Percentiles rank a stretch among this genome's conserved stretches.
These are phyloP conservation scores for Spatholobus suberectus DNA, from an alignment of 306 rosid species.

Conservation along the genomic window DNA sequence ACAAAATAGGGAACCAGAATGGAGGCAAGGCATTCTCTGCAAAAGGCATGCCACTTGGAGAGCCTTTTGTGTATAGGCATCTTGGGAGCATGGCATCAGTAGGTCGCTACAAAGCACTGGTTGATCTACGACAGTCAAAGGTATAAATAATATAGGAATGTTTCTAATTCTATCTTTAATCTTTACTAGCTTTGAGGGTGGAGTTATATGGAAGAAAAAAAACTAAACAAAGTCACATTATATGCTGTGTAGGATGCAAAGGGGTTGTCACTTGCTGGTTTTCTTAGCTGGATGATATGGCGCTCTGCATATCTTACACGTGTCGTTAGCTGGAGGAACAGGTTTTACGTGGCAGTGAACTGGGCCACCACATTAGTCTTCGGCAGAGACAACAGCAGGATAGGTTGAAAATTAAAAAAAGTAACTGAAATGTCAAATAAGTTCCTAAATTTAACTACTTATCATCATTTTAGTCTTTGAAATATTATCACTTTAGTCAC, in stretches of 20 bases:
- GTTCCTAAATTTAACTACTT: too few species aligned
- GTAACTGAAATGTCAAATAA: too few species aligned
- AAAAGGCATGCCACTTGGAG: conserved; percentile 65
- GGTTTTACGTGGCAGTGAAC: conserved; percentile 90
- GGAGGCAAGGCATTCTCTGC: conserved; percentile 79
- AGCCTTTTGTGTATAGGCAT: conserved; percentile 86
- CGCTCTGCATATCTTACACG: conserved; percentile 95
- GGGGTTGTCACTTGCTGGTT: conserved; percentile 86
- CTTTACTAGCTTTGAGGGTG: background rate
- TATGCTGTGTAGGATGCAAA: conserved; percentile 78
- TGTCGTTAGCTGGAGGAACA: conserved; percentile 97
- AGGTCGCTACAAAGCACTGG: conserved; percentile 84
- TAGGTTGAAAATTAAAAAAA: too few species aligned
- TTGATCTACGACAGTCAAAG: conserved; percentile 89
- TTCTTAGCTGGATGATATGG: conserved; percentile 89
- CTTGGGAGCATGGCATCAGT: conserved; percentile 96
- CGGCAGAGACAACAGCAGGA: conserved; percentile 90
- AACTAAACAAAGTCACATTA: too few species aligned
- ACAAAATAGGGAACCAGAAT: conserved; percentile 67
- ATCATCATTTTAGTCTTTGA: too few species aligned
- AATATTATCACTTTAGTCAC: too few species aligned
- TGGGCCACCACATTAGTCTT: conserved; percentile 95
- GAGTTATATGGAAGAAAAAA: background rate
- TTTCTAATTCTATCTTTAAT: conserved; percentile 5
- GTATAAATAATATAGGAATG: too few species aligned